These are phyloP conservation scores for Cytospora chrysosperma DNA, from an alignment of 2,329 filamentous ascomycete genomes.

Conservation along the genomic window DNA sequence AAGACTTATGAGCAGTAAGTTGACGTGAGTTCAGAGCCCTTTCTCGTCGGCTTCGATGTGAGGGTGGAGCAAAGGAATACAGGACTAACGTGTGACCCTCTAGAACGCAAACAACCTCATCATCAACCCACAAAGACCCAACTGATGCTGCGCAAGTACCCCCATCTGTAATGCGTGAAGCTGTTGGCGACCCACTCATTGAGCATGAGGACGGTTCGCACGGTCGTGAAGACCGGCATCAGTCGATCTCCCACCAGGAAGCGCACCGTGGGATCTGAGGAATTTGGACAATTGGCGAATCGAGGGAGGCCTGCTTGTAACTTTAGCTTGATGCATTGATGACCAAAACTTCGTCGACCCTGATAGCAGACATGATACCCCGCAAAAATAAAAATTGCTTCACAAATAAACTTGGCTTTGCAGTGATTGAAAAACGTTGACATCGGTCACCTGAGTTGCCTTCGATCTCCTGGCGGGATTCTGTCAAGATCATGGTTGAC, in stretches of 20 bases:
- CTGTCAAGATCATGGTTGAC: neutral
- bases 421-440: neutral
- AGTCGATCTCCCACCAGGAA: constrained; percentile 47
- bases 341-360: neutral
- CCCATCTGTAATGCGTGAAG: constrained; percentile 49
- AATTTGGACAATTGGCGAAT: constrained; percentile 22
- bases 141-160: constrained; percentile 58
- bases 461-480: neutral
- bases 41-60: constrained; percentile 30
- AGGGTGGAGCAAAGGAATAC: neutral
- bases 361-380: neutral
- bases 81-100: neutral
- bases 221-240: constrained; percentile 47
- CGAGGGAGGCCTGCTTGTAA: neutral
- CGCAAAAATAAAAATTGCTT: too few species aligned
- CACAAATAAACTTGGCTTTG: neutral
- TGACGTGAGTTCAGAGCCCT: constrained; percentile 10
- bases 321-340: neutral
- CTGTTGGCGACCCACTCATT: constrained; percentile 46
- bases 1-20: constrained; percentile 49
- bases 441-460: neutral
- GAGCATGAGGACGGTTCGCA: constrained; percentile 45
- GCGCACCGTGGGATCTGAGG: constrained; percentile 44
- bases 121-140: constrained; percentile 41
- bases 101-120: neutral